phyloP scores from a whole-genome alignment of 805 yeast genomes.

The Cyberlindnera misumaiensis region DNA sequence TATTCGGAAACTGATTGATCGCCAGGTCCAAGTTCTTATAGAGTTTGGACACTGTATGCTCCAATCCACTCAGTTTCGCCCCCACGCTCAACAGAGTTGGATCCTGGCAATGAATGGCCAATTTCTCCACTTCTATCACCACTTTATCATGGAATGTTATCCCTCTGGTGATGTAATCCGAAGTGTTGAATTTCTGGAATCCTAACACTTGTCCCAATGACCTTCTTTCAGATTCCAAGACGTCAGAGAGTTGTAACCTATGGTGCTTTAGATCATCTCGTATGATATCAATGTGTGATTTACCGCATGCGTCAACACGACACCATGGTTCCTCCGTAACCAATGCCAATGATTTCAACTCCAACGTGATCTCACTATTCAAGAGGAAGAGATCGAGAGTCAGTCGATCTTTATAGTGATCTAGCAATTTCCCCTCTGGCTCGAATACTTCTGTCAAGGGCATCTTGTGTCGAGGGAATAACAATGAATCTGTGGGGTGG shows the following conservation, averaged over 20 bases:
- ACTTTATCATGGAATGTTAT: conserved; percentile 53
- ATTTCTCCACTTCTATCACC: conserved; percentile 53
- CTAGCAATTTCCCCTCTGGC: conserved; percentile 22
- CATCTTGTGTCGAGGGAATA: conserved; percentile 51
- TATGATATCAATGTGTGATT: conserved; percentile 52
- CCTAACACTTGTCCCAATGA: conserved; percentile 24
- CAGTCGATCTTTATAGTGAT: conserved; percentile 30
- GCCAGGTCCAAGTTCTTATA: conserved; percentile 19
- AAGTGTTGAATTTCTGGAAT: conserved; percentile 29
- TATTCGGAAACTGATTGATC: conserved; percentile 1
- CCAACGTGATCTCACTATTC: conserved; percentile 59
- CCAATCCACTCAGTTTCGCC: conserved; percentile 57
- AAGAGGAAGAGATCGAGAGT: conserved; percentile 52
- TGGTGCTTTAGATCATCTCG: conserved; percentile 48
- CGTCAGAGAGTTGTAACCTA: conserved; percentile 28
- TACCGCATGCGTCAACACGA: conserved; percentile 34
- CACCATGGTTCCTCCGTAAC: conserved; percentile 61
- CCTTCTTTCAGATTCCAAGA: conserved; percentile 32
- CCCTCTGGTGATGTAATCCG: conserved; percentile 54
- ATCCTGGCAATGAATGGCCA: conserved; percentile 59
- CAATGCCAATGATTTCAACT: conserved; percentile 42
- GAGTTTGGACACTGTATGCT: conserved; percentile 26
- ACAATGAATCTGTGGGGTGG: conserved; percentile 46
- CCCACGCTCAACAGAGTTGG: conserved; percentile 57
- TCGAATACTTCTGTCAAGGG: conserved; percentile 32